These are phyloP conservation scores for Pseudozyma tsukubaensis DNA, from an alignment of 1,284 basidiomycete species.

Conservation along the genomic window DNA sequence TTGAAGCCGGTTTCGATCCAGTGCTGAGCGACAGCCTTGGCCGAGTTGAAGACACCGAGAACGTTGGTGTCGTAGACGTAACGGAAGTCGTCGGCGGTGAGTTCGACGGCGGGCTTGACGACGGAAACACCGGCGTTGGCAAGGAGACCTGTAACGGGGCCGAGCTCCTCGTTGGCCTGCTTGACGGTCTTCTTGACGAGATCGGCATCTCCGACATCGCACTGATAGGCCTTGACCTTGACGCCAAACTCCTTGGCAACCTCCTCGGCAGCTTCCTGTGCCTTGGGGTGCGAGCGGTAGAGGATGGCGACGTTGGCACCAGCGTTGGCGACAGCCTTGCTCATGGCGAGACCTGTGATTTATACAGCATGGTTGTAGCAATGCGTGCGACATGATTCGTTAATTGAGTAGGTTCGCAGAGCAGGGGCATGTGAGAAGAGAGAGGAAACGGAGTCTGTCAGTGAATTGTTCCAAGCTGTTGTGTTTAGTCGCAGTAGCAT, in stretches of 20 bases:
- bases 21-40: conserved; percentile 66
- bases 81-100: conserved; percentile 66
- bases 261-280: conserved; percentile 61
- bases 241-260: conserved; percentile 66
- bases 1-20: conserved; percentile 67
- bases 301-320: conserved; percentile 68
- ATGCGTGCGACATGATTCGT: too few relatives aligned
- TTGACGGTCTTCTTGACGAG: conserved; percentile 65
- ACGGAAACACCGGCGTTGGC: conserved; percentile 68
- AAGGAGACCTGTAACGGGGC: conserved; percentile 63
- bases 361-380: too few relatives aligned
- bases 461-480: too few relatives aligned
- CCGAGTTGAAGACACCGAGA: conserved; percentile 68
- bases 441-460: too few relatives aligned
- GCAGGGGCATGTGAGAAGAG: too few relatives aligned
- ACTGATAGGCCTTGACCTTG: conserved; percentile 69
- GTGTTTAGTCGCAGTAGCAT: too few relatives aligned
- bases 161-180: conserved; percentile 63
- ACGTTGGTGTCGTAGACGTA: conserved; percentile 69
- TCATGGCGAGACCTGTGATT: conserved; percentile 64
- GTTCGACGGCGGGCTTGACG: conserved; percentile 68
- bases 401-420: too few relatives aligned
- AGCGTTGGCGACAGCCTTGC: conserved; percentile 63
- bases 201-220: conserved; percentile 65
- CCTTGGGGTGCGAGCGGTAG: conserved; percentile 67